Evolutionary conservation across 1,284 basidiomycete genomes (phyloP), one percentile per base, ranked within the genome.

Genomic region (Rhodotorula sp.): DNA sequence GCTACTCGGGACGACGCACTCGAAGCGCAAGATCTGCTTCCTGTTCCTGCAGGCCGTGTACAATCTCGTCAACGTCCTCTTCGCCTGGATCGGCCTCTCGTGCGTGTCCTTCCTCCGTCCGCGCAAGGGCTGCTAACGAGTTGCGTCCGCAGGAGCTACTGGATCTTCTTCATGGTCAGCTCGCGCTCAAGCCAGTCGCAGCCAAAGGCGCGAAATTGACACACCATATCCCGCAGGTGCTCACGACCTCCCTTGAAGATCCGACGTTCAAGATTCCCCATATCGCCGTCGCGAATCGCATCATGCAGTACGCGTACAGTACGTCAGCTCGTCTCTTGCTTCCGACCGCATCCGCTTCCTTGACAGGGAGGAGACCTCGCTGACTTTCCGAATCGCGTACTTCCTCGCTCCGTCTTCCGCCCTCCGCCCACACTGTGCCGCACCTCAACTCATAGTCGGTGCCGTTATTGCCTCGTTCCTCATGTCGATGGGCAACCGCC

Each of bases 401-500:
- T n/a, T n/a, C n/a, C n/a, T 22, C 13, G 46, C 46, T 36, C 29
- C 13, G 19, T 15, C 36, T 15, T 36, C 9, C 39, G 1, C 6
- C 29, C 10, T 3, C 21, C 34, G 48, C 34, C 9, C 25, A 10
- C 53, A 19, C 29, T 32, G 25, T 21, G 4, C 15, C 32, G 32
- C 54, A 48, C 22, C 22, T 21, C 27, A 13, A 12, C 15, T 15
- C 15, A 22, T 37, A 62, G 61, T 89, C 6, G 91, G 91, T 4
- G 87, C 93, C 50, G 86, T 97, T 27, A 86, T 95, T 27, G 89
- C 91, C 0, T 91, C 90, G 78, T 97, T 99, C 85, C 85, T 98
- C 29, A 91, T 99, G 81, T 91, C 93, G 0, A 95, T 99, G 91
- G 96, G 97, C 9, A 99, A 98, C 81, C 89, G 94, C 73, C 96